A percentile compares a stretch with the other conserved stretches of the same genome.
phyloP scores from a whole-genome alignment of 2,329 filamentous ascomycete genomes.

The Claviceps sorghi region DNA sequence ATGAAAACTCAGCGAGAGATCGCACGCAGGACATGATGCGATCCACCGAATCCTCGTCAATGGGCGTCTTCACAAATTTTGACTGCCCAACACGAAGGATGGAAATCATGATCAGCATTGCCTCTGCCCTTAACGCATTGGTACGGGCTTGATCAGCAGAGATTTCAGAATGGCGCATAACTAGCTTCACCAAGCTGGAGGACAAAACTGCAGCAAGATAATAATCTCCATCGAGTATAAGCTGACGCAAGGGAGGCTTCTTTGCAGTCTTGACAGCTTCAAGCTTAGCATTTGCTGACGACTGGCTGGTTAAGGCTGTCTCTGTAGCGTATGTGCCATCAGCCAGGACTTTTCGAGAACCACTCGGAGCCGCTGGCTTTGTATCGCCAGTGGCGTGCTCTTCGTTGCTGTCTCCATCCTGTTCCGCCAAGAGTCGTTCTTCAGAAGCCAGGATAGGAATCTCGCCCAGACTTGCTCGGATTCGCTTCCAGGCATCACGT shows the following conservation, averaged over 20 bases:
- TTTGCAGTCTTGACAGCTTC: conserved; percentile 95
- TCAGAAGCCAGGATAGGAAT: conserved; percentile 95
- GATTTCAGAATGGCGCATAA: conserved; percentile 93
- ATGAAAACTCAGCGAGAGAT: conserved; percentile 74
- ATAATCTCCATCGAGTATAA: conserved; percentile 94
- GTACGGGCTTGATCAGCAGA: conserved; percentile 74
- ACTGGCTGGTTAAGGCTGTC: conserved; percentile 85
- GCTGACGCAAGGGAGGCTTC: conserved; percentile 85
- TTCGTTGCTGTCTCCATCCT: conserved; percentile 51
- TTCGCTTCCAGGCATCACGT: conserved; percentile 90
- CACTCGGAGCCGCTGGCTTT: conserved; percentile 61
- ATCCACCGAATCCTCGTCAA: conserved; percentile 97
- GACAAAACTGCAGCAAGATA: conserved; percentile 92
- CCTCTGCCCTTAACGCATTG: conserved; percentile 86
- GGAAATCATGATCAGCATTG: conserved; percentile 99
- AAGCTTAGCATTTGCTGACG: conserved; percentile 74
- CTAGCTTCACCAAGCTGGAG: conserved; percentile 88
- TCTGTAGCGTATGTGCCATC: conserved; percentile 97
- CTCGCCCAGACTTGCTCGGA: conserved; percentile 83
- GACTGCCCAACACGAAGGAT: conserved; percentile 96
- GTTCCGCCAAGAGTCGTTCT: conserved; percentile 77
- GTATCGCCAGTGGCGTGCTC: conserved; percentile 67
- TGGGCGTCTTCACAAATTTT: conserved; percentile 94
- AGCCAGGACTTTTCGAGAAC: conserved; percentile 80
- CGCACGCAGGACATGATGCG: conserved; percentile 96